Evolutionary conservation across 1,284 basidiomycete species (phyloP).

Genomic region (Agroathelia rolfsii): DNA sequence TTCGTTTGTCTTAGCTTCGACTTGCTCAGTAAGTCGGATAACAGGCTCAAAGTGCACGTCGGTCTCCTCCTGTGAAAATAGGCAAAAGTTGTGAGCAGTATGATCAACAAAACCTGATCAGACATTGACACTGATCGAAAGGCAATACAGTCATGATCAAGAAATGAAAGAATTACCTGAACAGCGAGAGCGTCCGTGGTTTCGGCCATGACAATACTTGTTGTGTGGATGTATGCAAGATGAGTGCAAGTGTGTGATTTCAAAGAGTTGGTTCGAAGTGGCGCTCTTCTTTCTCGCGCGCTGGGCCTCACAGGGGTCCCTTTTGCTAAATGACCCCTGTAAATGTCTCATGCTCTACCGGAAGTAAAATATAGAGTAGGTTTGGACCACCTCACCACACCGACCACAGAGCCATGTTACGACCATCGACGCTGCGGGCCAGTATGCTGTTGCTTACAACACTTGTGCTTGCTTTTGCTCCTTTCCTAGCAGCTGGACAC

Average conservation of each 20-base stretch:
- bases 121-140: conserved; percentile 5
- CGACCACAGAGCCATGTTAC: no score
- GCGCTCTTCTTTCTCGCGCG: no score
- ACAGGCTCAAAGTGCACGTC: conserved; percentile 96
- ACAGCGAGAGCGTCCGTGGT: conserved; percentile 54
- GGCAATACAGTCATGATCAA: conserved; percentile 1
- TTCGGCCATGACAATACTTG: conserved; percentile 44
- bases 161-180: conserved; percentile 41
- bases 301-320: no score
- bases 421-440: conserved; percentile 10
- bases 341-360: no score
- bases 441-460: conserved; percentile 26
- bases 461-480: conserved; percentile 33
- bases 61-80: conserved; percentile 60
- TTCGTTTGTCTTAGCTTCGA: conserved; percentile 92
- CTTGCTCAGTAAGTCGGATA: conserved; percentile 92
- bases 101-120: conserved; percentile 5
- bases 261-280: no score
- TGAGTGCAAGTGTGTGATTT: conserved; percentile 13
- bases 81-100: neutral
- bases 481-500: conserved; percentile 43
- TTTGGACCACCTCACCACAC: no score
- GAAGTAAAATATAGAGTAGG: no score
- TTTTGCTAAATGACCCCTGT: no score
- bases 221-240: conserved; percentile 13